Conservation (phyloP, 192 early-diverging fungal genomes). For the Spizellomyces sp. region DNA sequence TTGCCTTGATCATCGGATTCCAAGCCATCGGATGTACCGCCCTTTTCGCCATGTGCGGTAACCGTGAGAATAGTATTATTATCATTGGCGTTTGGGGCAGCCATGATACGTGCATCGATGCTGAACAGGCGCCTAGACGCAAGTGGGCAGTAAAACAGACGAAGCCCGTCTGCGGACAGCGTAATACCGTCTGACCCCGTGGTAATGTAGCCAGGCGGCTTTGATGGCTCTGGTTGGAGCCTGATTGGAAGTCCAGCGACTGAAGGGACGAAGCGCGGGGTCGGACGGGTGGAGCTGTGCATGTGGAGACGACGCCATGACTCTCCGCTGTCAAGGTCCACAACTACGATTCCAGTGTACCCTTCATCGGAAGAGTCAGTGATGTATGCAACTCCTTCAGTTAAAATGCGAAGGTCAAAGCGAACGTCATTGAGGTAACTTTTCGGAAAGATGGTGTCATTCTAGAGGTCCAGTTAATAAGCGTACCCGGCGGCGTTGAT, state of each 20-base stretch:
- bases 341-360: slow-evolving; percentile 1
- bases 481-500: background rate
- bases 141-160: slow-evolving; percentile 9
- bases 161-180: background rate
- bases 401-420: slow-evolving; percentile 7
- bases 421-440: slow-evolving; percentile 7
- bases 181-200: background rate
- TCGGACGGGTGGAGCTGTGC: background rate
- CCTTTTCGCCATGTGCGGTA: slow-evolving; percentile 10
- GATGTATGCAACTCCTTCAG: slow-evolving; percentile 15
- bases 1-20: slow-evolving; percentile 5
- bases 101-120: background rate
- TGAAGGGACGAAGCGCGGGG: background rate
- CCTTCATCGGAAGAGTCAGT: slow-evolving; percentile 14
- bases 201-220: background rate
- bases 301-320: slow-evolving; percentile 6
- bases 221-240: background rate
- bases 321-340: slow-evolving; percentile 1
- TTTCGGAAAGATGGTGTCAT: background rate
- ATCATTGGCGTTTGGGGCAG: background rate
- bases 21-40: slow-evolving; percentile 4
- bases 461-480: background rate
- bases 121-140: slow-evolving; percentile 5
- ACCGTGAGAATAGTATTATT: background rate
- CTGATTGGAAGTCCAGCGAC: slow-evolving; percentile 4